Conservation (phyloP, 2,329 filamentous ascomycete species). For the Fusarium sp. region DNA sequence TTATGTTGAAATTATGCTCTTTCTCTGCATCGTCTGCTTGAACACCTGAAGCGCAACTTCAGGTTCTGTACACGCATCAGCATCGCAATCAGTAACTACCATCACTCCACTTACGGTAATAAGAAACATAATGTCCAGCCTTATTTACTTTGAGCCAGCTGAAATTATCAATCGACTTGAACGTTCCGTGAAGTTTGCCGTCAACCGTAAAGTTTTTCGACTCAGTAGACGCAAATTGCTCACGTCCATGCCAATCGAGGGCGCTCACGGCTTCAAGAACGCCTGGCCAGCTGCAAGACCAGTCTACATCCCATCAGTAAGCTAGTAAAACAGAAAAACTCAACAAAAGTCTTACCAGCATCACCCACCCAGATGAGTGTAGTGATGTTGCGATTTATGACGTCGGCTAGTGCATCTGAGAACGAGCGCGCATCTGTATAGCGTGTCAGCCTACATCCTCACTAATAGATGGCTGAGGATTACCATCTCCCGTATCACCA, state of each 20-base stretch:
- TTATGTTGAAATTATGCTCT: no score
- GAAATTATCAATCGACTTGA: slow-evolving; percentile 69
- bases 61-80: slow-evolving; percentile 40
- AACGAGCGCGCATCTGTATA: slow-evolving; percentile 60
- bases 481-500: slow-evolving; percentile 48
- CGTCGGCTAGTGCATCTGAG: slow-evolving; percentile 59
- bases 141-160: slow-evolving; percentile 72
- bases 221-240: slow-evolving; percentile 55
- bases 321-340: not conserved
- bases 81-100: not conserved
- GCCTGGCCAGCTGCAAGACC: slow-evolving; percentile 73
- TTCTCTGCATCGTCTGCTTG: slow-evolving; percentile 47
- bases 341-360: slow-evolving; percentile 52
- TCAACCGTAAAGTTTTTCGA: slow-evolving; percentile 63
- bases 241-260: slow-evolving; percentile 59
- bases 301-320: slow-evolving; percentile 56
- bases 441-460: slow-evolving; percentile 15
- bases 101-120: slow-evolving; percentile 54
- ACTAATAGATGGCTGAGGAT: not conserved
- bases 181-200: slow-evolving; percentile 63
- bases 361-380: slow-evolving; percentile 71
- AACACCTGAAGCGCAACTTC: slow-evolving; percentile 49
- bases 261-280: slow-evolving; percentile 61
- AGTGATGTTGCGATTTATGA: slow-evolving; percentile 65
- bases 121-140: slow-evolving; percentile 70